phyloP scores from a whole-genome alignment of 169 alveolate species.

The Sarcocystis neurona region DNA sequence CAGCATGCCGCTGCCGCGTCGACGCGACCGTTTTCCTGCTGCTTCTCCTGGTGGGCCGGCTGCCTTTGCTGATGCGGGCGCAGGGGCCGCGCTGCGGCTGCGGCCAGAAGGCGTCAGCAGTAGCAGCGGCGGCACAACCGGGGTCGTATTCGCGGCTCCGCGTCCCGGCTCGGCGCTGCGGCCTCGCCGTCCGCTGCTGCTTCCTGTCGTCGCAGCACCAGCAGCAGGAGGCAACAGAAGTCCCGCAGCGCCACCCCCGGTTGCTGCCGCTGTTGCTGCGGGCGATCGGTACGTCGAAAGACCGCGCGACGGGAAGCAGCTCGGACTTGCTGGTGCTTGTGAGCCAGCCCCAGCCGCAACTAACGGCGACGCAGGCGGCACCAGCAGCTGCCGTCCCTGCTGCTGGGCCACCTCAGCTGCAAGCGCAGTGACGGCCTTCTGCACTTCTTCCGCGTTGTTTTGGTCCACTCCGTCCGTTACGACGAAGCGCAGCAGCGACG shows the following conservation, averaged over 20 bases:
- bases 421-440: no score
- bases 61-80: background rate
- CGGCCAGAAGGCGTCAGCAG: no score
- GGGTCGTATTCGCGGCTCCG: background rate
- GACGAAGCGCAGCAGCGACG: no score
- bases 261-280: background rate
- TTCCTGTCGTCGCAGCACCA: background rate
- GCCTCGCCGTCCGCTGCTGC: background rate
- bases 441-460: no score
- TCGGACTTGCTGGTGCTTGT: background rate
- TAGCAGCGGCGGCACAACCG: background rate
- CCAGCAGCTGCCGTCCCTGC: slow-evolving; percentile 3
- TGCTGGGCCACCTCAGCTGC: no score
- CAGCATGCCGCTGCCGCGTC: slow-evolving; percentile 34
- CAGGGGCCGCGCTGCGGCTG: background rate
- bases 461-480: no score
- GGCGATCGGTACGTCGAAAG: background rate
- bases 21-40: slow-evolving; percentile 28
- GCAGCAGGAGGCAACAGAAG: background rate
- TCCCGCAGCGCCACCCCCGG: background rate
- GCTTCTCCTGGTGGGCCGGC: slow-evolving; percentile 18
- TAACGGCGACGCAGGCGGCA: slow-evolving; percentile 8
- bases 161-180: background rate
- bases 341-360: background rate
- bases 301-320: background rate